Percentiles rank a stretch among this genome's conserved stretches.
These are phyloP conservation scores for Naganishia randhawae DNA, from an alignment of 768 basidiomycete species.

Conservation along the genomic window DNA sequence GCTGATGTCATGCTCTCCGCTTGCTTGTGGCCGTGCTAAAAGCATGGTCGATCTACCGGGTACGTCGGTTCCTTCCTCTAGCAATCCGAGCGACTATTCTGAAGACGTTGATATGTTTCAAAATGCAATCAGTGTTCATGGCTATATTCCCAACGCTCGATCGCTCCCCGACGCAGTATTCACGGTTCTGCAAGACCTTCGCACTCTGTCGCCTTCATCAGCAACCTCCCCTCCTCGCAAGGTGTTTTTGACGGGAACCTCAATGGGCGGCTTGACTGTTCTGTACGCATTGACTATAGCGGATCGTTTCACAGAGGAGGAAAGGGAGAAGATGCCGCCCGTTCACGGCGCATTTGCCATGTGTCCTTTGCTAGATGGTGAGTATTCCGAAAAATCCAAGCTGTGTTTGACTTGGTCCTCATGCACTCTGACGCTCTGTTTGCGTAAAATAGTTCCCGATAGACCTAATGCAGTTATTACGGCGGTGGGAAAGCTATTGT, in stretches of 20 bases:
- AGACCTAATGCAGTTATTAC: background rate
- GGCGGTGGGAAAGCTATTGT: background rate
- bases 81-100: background rate
- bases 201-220: background rate
- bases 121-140: slow-evolving; percentile 3
- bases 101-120: background rate
- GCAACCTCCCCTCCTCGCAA: slow-evolving; percentile 4
- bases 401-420: background rate
- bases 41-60: slow-evolving; percentile 16
- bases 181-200: slow-evolving; percentile 12
- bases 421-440: background rate
- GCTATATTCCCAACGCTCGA: background rate
- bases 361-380: slow-evolving; percentile 21
- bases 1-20: background rate
- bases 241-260: slow-evolving; percentile 23
- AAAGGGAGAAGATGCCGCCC: slow-evolving; percentile 11
- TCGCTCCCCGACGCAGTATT: slow-evolving; percentile 16
- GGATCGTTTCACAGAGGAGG: background rate
- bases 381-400: background rate
- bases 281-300: slow-evolving; percentile 14
- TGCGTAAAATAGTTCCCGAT: slow-evolving; percentile 1
- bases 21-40: background rate
- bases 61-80: background rate
- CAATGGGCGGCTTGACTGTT: slow-evolving; percentile 21
- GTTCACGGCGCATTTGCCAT: slow-evolving; percentile 16